Base-by-base conservation (phyloP, 495 filamentous ascomycete genomes). In the Trichocladium antarcticum region DNA sequence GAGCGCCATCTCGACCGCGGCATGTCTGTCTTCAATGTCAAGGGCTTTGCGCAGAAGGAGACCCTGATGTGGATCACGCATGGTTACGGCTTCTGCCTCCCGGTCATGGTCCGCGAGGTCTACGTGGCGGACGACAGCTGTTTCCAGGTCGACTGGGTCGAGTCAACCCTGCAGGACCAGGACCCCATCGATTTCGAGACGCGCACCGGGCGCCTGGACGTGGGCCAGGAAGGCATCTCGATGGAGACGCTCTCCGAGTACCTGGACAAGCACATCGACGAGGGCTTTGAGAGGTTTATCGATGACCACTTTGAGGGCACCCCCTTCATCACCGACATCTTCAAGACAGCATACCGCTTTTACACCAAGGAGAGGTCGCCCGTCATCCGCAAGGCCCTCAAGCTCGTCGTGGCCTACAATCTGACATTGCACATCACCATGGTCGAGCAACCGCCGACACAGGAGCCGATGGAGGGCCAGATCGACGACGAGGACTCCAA, bases 251-350 rank as follows among this genome's bases (percentile, higher is more conserved):
- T 95, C 17, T 83, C 83, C 8, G 87, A 94, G 52, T 95, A 95
- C 57, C 77, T 95, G 12, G 89, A 95, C 69, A 84, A 83, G 62
- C 88, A 95, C 61, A 84, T 95, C 54, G 88, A 94, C 54, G 80
- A 78, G 31, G 82, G 85, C 52, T 93, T 90, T 61, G 87, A 94
- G 68, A 79, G 82, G 49, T 95, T 92, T 55, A 84, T 95, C 38
- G 89, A 95, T 50, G 83, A 92, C 54, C 89, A 94, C 68, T 95
- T 95, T 56, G 89, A 92, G 64, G 89, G 88, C 45, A 94, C 87
- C 5, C 83, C 81, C 17, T 95, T 95, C 74, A 70, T 95, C 51
- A 93, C 88, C 22, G 85, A 94, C 60, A 86, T 95, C 64, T 74
- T 95, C 56, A 92, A 93, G 79, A 95, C 88, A 9, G 87, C 87